Evolutionary conservation across 768 basidiomycete genomes (phyloP).

Genomic region (Collybia sordida): DNA sequence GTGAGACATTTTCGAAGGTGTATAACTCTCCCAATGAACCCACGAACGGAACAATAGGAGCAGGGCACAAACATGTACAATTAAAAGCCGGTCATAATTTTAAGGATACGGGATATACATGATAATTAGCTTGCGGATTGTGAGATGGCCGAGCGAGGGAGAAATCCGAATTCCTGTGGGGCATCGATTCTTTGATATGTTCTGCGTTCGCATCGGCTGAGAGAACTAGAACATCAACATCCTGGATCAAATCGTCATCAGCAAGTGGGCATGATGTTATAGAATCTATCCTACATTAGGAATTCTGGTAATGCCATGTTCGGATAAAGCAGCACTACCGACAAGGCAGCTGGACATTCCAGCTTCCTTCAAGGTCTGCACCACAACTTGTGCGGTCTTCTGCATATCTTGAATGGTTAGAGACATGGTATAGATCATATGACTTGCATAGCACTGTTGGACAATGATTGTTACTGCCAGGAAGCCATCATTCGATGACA

Average conservation of each 20-base stretch:
- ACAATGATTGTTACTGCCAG: no score
- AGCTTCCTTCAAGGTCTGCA: background rate
- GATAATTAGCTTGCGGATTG: constrained; percentile 7
- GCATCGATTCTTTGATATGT: constrained; percentile 1
- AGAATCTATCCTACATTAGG: no score
- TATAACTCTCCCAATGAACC: no score
- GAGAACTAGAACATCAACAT: constrained; percentile 16
- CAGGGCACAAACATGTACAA: no score
- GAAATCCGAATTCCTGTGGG: constrained; percentile 6
- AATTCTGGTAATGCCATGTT: constrained; percentile 5
- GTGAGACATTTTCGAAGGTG: no score
- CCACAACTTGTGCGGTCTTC: background rate
- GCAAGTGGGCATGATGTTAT: no score
- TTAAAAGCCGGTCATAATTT: no score
- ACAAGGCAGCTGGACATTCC: constrained; percentile 9
- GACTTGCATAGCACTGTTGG: no score
- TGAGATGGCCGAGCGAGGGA: constrained; percentile 9
- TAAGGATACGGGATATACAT: no score
- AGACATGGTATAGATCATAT: background rate
- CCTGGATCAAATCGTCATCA: constrained; percentile 8
- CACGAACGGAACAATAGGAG: no score
- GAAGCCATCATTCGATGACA: no score
- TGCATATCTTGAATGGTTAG: constrained; percentile 4
- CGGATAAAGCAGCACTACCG: constrained; percentile 8
- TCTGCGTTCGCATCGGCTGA: constrained; percentile 1